Conservation (phyloP, 2,329 filamentous ascomycete genomes). For the Cladobotryum protrusum region DNA sequence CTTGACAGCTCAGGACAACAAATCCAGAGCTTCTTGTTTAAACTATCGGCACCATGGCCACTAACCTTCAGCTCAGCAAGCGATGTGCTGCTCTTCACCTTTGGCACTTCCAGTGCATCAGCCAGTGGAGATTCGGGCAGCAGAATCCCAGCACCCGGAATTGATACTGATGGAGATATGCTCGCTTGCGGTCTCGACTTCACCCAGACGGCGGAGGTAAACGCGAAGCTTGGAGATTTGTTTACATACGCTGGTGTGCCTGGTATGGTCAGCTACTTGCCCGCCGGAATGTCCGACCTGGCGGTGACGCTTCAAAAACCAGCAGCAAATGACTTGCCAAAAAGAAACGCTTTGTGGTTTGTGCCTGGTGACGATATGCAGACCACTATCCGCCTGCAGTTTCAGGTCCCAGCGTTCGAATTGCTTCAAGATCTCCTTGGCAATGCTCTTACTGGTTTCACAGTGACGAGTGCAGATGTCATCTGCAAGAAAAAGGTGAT, state of each 20-base stretch:
- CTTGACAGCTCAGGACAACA: neutral
- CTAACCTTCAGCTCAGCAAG: slow-evolving; percentile 9
- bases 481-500: slow-evolving; percentile 8
- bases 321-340: neutral
- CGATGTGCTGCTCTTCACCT: slow-evolving; percentile 7
- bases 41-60: neutral
- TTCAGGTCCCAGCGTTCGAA: neutral
- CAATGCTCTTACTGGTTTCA: slow-evolving; percentile 3
- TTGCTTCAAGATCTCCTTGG: slow-evolving; percentile 1
- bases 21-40: slow-evolving; percentile 1
- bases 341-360: slow-evolving; percentile 10
- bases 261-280: neutral
- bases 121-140: neutral
- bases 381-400: slow-evolving; percentile 1
- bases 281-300: neutral
- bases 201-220: neutral
- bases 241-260: slow-evolving; percentile 4
- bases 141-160: slow-evolving; percentile 4
- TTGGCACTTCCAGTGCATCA: neutral
- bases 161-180: neutral
- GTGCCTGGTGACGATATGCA: neutral
- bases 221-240: neutral
- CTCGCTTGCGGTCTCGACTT: slow-evolving; percentile 8
- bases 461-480: slow-evolving; percentile 2
- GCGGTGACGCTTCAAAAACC: neutral